Evolutionary conservation across 345 rosid genomes (phyloP), one percentile per base, ranked within the genome.

Genomic region (Sisymbrium altissimum): DNA sequence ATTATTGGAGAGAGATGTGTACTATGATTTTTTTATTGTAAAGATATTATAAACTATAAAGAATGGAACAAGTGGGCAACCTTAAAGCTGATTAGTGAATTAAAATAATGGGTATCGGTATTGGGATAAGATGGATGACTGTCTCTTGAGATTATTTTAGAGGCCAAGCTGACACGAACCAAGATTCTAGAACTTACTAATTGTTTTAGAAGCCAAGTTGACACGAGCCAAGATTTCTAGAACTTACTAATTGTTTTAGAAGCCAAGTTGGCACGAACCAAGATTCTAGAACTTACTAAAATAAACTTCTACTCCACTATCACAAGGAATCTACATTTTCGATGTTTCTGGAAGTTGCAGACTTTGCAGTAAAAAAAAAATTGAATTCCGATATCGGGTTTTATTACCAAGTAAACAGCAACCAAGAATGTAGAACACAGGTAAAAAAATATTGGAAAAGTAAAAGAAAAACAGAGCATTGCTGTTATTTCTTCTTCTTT

Each of bases 131-230:
- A 33, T 35, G 9, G 74, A 17, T 75, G 58, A 61, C 57, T 40
- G 5, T 61, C 43, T 43, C 25, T 52, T 52, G 2, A 1, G 70
- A 68, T 62, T 64, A 75, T 53, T 61, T 43, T 52, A 69, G 0
- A 12, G 25, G 4, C 10, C 74, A 76, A 75, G 50, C 62, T 61
- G 79, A 3, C 57, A 75, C 38, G 44, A 52, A 64, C 4, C 40
- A 27, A 36, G 36, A 15, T 70, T 76, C 80, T 55, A 6, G 80
- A 77, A 71, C 63, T 48, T 77, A 71, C 80, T 65, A 64, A 69
- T 62, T 69, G 56, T 62, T 61, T 61, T 68, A 69, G 1, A 41
- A 25, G 9, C 10, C 64, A 70, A 63, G 44, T 45, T 63, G 74
- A 7, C 64, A 76, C 33, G 43, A 50, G 54, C 3, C 46, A 35